Evolutionary conservation across 768 basidiomycete species (phyloP).

Genomic region (Tephrocybe sp.): DNA sequence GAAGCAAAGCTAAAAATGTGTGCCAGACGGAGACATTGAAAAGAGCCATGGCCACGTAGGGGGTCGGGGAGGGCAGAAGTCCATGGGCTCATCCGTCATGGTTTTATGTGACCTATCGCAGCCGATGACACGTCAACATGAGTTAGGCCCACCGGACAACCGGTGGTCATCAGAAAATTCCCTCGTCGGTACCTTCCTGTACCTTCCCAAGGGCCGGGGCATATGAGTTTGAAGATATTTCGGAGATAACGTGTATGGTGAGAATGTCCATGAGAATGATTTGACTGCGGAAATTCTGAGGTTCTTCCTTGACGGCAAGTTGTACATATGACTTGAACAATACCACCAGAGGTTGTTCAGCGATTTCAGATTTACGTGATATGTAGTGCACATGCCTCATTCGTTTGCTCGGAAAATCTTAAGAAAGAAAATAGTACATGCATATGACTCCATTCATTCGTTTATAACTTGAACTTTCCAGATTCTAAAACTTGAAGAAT

Average conservation of each 20-base stretch:
- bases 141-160: background rate
- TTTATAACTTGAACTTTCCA: no score
- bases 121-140: conserved; percentile 16
- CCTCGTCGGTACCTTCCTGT: conserved; percentile 1
- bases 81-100: background rate
- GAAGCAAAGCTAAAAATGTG: conserved; percentile 13
- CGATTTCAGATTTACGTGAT: no score
- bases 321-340: background rate
- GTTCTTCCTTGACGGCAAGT: background rate
- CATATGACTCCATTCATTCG: no score
- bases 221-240: background rate
- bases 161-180: conserved; percentile 7
- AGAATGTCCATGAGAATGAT: conserved; percentile 3
- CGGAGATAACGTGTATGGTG: conserved; percentile 8
- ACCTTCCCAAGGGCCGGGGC: conserved; percentile 9
- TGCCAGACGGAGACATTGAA: conserved; percentile 8
- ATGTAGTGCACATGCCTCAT: no score
- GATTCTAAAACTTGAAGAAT: conserved; percentile 22
- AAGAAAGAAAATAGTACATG: no score
- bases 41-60: conserved; percentile 12
- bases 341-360: no score
- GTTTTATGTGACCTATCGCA: conserved; percentile 12
- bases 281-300: conserved; percentile 6
- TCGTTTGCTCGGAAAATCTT: no score
- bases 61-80: background rate